These are phyloP conservation scores for Phialocephala sp. DNA, from an alignment of 2,329 filamentous ascomycete species.

Conservation along the genomic window DNA sequence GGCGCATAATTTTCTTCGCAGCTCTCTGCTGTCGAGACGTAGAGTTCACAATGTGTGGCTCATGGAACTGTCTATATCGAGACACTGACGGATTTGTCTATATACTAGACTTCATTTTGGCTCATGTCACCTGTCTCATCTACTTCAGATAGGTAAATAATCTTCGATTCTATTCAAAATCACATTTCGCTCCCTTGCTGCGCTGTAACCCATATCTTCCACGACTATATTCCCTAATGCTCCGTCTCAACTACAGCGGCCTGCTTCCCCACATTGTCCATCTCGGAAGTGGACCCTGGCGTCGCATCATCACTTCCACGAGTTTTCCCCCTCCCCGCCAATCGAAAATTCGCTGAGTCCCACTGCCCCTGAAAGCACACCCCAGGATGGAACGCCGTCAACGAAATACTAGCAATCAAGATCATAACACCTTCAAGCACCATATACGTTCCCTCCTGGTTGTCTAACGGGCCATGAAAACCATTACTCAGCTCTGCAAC, in stretches of 20 bases:
- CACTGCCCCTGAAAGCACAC: conserved; percentile 34
- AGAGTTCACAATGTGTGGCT: too few species aligned
- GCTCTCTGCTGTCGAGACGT: too few species aligned
- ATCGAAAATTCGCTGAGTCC: background rate
- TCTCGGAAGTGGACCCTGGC: background rate
- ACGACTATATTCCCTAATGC: background rate
- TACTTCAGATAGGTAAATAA: too few species aligned
- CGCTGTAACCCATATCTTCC: too few species aligned
- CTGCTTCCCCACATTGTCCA: background rate
- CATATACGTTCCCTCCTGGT: conserved; percentile 51
- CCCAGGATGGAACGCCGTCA: conserved; percentile 45
- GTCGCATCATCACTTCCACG: background rate
- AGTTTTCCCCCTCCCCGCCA: background rate
- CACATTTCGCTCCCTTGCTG: too few species aligned
- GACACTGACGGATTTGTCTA: too few species aligned
- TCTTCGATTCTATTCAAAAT: too few species aligned
- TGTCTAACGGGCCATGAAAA: conserved; percentile 56
- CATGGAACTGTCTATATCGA: too few species aligned
- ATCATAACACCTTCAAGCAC: conserved; percentile 50
- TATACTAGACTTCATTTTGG: too few species aligned
- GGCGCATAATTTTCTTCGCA: too few species aligned
- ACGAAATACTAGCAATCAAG: conserved; percentile 38
- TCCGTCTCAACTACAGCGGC: background rate
- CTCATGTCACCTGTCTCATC: too few species aligned
- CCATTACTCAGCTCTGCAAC: conserved; percentile 61